Conservation (phyloP, 2,329 filamentous ascomycete genomes). For the Fusarium nygamai region DNA sequence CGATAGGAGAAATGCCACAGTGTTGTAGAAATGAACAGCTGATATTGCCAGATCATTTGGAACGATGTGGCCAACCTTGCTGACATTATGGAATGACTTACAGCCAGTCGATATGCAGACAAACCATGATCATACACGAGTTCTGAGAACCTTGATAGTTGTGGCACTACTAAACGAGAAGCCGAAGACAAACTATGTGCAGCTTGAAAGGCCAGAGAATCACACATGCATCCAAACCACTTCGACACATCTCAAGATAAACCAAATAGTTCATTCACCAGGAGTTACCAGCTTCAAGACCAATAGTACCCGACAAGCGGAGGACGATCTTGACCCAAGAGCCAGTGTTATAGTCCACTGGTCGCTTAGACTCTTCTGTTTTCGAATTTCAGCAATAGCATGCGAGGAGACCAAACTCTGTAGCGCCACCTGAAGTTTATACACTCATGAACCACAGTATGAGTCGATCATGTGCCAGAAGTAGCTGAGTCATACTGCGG, state of each 20-base stretch:
- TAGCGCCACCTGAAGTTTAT: not conserved
- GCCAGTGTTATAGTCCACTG: not conserved
- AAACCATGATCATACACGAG: not conserved
- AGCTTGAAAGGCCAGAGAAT: not conserved
- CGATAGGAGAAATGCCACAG: not conserved
- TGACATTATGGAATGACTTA: not conserved
- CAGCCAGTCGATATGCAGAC: not conserved
- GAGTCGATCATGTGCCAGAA: not conserved
- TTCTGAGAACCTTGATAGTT: too few relatives aligned
- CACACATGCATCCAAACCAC: not conserved
- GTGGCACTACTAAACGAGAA: not conserved
- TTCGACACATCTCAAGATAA: not conserved
- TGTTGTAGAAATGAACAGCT: not conserved
- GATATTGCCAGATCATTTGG: not conserved
- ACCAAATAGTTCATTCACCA: not conserved
- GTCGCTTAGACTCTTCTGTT: not conserved
- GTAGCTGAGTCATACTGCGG: not conserved
- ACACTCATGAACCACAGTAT: not conserved
- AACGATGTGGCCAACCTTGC: not conserved
- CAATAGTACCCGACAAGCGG: rapidly evolving
- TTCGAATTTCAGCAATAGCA: not conserved
- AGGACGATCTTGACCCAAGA: not conserved
- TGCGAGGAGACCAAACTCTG: not conserved
- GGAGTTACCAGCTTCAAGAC: not conserved
- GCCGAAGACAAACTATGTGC: not conserved